Conservation (phyloP, 805 yeast species). For the Lipomyces sp. region DNA sequence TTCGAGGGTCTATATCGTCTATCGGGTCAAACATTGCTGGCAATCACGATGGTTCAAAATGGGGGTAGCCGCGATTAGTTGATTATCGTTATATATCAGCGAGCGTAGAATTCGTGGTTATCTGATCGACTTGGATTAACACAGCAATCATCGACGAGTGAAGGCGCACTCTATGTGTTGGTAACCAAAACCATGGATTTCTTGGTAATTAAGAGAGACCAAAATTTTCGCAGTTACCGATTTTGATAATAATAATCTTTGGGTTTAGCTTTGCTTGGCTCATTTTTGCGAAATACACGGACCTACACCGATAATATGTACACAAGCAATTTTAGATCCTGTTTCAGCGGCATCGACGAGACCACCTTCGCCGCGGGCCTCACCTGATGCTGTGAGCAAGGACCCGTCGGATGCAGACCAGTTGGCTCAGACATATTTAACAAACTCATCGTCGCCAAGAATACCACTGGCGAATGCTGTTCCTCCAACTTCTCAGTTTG, state of each 20-base stretch:
- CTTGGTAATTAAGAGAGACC: background rate
- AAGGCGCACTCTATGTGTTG: background rate
- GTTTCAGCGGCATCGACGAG: background rate
- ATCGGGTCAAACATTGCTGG: background rate
- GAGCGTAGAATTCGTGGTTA: background rate
- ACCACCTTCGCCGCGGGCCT: background rate
- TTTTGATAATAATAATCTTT: background rate
- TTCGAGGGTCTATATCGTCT: background rate
- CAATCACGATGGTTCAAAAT: background rate
- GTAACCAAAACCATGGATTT: constrained; percentile 2
- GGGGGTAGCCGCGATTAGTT: background rate
- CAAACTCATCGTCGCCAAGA: background rate
- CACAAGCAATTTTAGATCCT: constrained; percentile 37
- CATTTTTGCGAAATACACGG: constrained; percentile 45
- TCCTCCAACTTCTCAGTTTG: background rate
- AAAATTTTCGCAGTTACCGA: background rate
- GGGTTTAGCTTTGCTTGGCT: constrained; percentile 39
- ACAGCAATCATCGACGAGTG: background rate
- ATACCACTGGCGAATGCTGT: background rate
- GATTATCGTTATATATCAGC: background rate
- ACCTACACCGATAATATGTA: constrained; percentile 42
- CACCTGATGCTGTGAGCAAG: background rate
- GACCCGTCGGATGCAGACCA: constrained; percentile 5
- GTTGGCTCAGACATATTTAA: constrained; percentile 1
- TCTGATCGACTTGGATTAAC: background rate